Evolutionary conservation across 2,329 filamentous ascomycete genomes (phyloP).

Genomic region (Diaporthe vaccinii): DNA sequence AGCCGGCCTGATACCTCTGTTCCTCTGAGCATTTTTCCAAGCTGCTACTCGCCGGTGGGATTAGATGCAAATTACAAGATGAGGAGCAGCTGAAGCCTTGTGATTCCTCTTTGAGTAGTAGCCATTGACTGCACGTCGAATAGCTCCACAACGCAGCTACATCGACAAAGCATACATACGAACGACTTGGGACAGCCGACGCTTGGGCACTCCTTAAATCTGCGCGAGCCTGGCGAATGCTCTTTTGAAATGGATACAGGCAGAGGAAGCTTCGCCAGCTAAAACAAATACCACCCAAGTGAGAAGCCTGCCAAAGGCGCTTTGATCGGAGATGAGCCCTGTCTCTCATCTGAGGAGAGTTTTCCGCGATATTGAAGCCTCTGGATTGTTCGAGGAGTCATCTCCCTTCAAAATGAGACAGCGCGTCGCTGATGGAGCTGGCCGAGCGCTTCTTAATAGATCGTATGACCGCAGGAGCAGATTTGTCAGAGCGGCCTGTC

Average conservation of each 20-base stretch:
- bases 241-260: neutral
- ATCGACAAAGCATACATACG: no score
- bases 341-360: neutral
- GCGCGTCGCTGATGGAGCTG: conserved; percentile 9
- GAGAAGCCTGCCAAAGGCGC: neutral
- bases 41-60: no score
- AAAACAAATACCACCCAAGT: neutral
- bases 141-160: neutral
- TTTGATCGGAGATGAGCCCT: neutral
- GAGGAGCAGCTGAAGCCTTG: neutral
- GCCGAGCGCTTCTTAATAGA: conserved; percentile 10
- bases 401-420: neutral
- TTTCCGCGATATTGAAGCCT: neutral
- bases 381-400: neutral
- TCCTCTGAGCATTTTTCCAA: neutral
- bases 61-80: neutral
- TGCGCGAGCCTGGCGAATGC: neutral
- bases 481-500: neutral
- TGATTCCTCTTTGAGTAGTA: neutral
- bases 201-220: neutral
- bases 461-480: neutral
- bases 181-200: neutral
- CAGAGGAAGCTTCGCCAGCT: neutral
- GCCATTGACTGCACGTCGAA: neutral
- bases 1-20: neutral